Base-by-base conservation (phyloP, 2,329 filamentous ascomycete species). In the Neofusicoccum ribis region DNA sequence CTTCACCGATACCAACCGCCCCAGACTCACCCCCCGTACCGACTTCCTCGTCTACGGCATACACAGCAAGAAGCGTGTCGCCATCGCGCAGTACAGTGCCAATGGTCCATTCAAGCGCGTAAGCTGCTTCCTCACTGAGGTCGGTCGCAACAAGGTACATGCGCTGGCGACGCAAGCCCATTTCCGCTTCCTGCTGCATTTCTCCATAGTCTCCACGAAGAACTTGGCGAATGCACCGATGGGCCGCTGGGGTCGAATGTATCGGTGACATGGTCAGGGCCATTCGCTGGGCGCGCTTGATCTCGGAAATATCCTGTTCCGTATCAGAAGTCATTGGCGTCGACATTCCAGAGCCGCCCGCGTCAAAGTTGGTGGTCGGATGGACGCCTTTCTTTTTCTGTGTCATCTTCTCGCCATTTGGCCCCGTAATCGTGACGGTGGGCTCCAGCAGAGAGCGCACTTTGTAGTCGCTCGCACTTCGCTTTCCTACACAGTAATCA, bases 101-200 rank as follows among this genome's bases (percentile, higher is more conserved):
- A 64, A 99, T 93, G 0, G 94, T 95, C 95, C 95, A 99, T 77
- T 99, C 95, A 37, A 99, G 83, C 1, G 95, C 95, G 76, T 98
- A 96, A 6, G 92, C 91, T 4, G 94, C 93, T 79, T 99, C 95
- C 43, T 95, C 91, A 70, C 93, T 97, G 3, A 98, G 81, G 77
- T 99, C 95, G 0, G 92, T 97, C 3, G 95, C 94, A n/a, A 97
- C 93, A 15, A 99, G 82, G 74, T 98, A 99, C 72, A 95, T 96
- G 62, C 95, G 87, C 67, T 94, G 86, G 62, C 91, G 87, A 58
- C 91, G 88, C 58, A 91, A 85, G 61, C 92, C 91, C 12, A 92
- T 90, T 65, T 93, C 89, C 0, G 91, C 91, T 72, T 93, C 88
- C 69, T 89, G 85, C 49, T 91, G 88, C 69, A 96, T 89, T 70